Percentiles rank a stretch among this genome's conserved stretches.
These are phyloP conservation scores for Botryotinia narcissicola DNA, from an alignment of 2,329 filamentous ascomycete species.

Conservation along the genomic window DNA sequence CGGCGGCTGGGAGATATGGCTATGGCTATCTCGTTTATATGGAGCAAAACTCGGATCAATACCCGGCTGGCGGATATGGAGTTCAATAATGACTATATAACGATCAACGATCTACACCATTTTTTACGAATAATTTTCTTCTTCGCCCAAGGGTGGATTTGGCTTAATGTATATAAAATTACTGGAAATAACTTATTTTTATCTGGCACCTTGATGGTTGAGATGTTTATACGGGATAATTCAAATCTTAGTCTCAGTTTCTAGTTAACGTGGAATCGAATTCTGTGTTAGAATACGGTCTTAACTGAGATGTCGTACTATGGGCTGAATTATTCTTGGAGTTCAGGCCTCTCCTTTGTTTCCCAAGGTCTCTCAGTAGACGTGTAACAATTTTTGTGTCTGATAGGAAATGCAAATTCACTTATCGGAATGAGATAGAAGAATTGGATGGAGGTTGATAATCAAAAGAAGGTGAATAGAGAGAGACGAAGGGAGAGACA, in stretches of 20 bases:
- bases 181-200: neutral
- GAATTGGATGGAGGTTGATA: neutral
- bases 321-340: neutral
- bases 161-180: conserved; percentile 2
- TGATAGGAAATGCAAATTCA: neutral
- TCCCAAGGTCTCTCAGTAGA: accelerated
- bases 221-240: neutral
- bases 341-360: neutral
- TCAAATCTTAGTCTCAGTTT: neutral
- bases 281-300: neutral
- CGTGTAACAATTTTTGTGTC: neutral
- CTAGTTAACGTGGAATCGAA: neutral
- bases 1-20: neutral
- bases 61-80: conserved; percentile 5
- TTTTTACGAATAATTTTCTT: conserved; percentile 2
- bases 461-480: accelerated
- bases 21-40: neutral
- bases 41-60: conserved; percentile 12
- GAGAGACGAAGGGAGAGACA: neutral
- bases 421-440: neutral
- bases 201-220: neutral
- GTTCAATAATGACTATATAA: conserved; percentile 1
- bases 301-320: neutral
- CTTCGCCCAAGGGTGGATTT: neutral
- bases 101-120: conserved; percentile 4